Evolutionary conservation across 768 basidiomycete genomes (phyloP).

Genomic region (Xerocomellus chrysenteron): DNA sequence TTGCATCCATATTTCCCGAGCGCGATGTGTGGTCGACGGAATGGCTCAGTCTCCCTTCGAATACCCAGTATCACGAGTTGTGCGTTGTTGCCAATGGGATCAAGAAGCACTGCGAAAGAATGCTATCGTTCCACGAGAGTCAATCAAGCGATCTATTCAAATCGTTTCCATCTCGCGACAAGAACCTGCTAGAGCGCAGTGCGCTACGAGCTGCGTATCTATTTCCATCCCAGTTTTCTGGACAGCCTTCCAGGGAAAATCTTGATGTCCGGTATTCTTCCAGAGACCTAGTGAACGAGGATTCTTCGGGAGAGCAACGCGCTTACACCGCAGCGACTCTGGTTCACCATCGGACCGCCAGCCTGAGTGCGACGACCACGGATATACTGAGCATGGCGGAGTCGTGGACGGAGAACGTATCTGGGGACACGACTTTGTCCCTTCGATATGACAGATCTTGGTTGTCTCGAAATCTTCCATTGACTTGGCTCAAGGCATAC

Average conservation of each 20-base stretch:
- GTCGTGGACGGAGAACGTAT: no score
- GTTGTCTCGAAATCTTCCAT: slow-evolving; percentile 18
- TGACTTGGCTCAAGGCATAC: slow-evolving; percentile 28
- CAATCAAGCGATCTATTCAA: not conserved
- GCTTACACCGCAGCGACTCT: slow-evolving; percentile 12
- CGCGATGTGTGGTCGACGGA: no score
- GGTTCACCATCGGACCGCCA: not conserved
- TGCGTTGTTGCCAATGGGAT: slow-evolving; percentile 26
- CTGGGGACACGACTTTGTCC: not conserved
- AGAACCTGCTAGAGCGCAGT: slow-evolving; percentile 16
- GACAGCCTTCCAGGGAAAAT: not conserved
- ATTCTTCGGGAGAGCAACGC: slow-evolving; percentile 2
- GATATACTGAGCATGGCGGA: no score
- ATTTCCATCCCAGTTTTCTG: slow-evolving; percentile 6
- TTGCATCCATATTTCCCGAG: no score
- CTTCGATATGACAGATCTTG: slow-evolving; percentile 27
- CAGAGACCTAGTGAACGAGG: slow-evolving; percentile 1
- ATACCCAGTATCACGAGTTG: slow-evolving; percentile 35
- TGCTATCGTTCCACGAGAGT: slow-evolving; percentile 6
- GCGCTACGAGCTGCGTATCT: slow-evolving; percentile 9
- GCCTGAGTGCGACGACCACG: not conserved
- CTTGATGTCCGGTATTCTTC: slow-evolving; percentile 11
- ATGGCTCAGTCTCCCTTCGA: not conserved
- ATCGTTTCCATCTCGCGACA: slow-evolving; percentile 1
- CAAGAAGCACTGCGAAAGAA: slow-evolving; percentile 23